Evolutionary conservation across 2,329 filamentous ascomycete species (phyloP).

Genomic region (Oidium heveae): DNA sequence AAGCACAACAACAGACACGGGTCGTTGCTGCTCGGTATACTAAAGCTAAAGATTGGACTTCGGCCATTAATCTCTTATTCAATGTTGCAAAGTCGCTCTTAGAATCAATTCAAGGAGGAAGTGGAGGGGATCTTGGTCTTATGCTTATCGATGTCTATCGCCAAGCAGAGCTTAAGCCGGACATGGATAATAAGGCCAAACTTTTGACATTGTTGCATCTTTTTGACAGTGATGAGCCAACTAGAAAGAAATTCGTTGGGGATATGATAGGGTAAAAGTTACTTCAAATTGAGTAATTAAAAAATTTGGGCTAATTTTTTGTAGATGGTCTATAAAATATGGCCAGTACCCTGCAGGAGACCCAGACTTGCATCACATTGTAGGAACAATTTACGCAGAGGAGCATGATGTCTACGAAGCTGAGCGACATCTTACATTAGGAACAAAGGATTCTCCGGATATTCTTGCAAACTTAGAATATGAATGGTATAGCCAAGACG

Average conservation of each 20-base stretch:
- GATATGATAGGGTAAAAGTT: slow-evolving; percentile 49
- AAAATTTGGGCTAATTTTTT: slow-evolving; percentile 2
- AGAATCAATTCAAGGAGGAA: slow-evolving; percentile 78
- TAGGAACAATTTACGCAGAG: slow-evolving; percentile 69
- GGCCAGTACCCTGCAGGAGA: slow-evolving; percentile 80
- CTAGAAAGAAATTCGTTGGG: slow-evolving; percentile 71
- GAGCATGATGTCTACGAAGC: slow-evolving; percentile 86
- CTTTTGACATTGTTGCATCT: slow-evolving; percentile 56
- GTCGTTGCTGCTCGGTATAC: slow-evolving; percentile 86
- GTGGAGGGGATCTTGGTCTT: slow-evolving; percentile 70
- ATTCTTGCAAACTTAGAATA: slow-evolving; percentile 68
- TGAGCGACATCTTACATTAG: slow-evolving; percentile 68
- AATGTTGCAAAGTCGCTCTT: slow-evolving; percentile 67
- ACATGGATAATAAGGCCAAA: slow-evolving; percentile 47
- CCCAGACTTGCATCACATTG: slow-evolving; percentile 81
- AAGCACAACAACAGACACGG: slow-evolving; percentile 93
- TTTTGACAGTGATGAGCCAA: slow-evolving; percentile 66
- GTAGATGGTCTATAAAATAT: slow-evolving; percentile 59
- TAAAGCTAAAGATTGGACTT: slow-evolving; percentile 61
- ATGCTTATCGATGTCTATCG: slow-evolving; percentile 78
- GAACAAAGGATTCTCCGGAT: slow-evolving; percentile 69
- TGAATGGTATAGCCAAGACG: slow-evolving; percentile 76
- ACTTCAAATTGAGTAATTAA: neutral
- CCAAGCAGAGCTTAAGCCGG: slow-evolving; percentile 57
- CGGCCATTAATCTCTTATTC: slow-evolving; percentile 68